Evolutionary conservation across 2,329 filamentous ascomycete species (phyloP).

Genomic region (Chrysoporthe puriensis): DNA sequence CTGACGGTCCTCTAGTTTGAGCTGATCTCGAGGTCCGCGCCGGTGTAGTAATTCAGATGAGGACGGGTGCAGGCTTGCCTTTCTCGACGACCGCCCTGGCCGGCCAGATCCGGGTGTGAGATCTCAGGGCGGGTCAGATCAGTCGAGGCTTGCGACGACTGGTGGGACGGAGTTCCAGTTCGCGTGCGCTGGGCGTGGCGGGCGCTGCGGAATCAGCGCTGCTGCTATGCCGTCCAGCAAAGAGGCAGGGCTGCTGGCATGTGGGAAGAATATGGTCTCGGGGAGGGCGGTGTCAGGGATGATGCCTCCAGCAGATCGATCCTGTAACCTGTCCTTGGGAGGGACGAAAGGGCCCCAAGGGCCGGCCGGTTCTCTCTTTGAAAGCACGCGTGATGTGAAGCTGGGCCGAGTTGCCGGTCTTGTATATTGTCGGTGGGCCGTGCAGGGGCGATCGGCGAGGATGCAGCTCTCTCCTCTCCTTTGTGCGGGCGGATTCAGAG

Average conservation of each 20-base stretch:
- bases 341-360: not conserved
- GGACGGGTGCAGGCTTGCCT: not conserved
- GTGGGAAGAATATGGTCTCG: not conserved
- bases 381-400: not conserved
- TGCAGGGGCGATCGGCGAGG: not conserved
- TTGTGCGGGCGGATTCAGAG: not conserved
- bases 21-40: not conserved
- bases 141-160: not conserved
- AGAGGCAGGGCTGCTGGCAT: not conserved
- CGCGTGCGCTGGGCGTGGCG: not conserved
- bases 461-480: not conserved
- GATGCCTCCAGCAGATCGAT: not conserved
- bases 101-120: not conserved
- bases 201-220: too few relatives aligned
- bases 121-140: not conserved
- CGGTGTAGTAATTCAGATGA: not conserved
- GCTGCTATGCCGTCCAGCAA: constrained; percentile 2
- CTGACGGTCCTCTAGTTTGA: not conserved
- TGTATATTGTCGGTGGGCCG: not conserved
- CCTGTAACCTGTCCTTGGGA: not conserved
- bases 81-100: not conserved
- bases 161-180: not conserved
- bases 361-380: not conserved
- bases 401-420: not conserved
- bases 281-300: constrained; percentile 4